Evolutionary conservation across 164 flowering plant genomes (phyloP).

Genomic region (Macadamia integrifolia): DNA sequence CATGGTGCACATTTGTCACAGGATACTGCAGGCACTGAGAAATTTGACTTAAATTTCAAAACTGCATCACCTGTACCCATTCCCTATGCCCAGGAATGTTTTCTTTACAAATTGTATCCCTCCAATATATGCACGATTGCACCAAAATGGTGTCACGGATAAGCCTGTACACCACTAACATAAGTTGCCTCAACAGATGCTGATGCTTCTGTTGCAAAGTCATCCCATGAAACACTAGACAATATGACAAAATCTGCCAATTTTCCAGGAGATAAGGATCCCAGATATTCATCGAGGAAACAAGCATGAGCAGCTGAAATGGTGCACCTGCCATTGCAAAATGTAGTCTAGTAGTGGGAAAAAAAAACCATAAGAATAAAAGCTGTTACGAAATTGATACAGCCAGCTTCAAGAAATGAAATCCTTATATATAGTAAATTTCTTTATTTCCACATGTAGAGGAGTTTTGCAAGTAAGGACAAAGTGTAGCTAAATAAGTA

Average conservation of each 20-base stretch:
- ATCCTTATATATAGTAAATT: not conserved
- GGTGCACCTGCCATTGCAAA: conserved; percentile 57
- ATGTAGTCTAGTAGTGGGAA: not conserved
- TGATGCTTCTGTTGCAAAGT: conserved; percentile 40
- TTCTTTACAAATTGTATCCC: not conserved
- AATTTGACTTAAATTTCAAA: not conserved
- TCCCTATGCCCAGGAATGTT: not conserved
- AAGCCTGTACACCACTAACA: conserved; percentile 61
- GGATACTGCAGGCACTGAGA: not conserved
- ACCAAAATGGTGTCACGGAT: conserved; percentile 25
- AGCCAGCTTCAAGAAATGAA: not conserved
- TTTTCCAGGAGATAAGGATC: conserved; percentile 82
- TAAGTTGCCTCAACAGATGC: conserved; percentile 73
- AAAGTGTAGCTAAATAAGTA: no score
- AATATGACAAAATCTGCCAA: conserved; percentile 86
- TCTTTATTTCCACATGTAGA: no score
- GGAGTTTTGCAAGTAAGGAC: no score
- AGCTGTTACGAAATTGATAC: not conserved
- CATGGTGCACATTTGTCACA: not conserved
- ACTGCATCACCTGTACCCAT: not conserved
- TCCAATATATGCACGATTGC: not conserved
- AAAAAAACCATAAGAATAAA: not conserved
- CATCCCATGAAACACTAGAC: conserved; percentile 60
- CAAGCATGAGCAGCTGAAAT: conserved; percentile 79
- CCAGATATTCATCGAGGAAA: conserved; percentile 73